These are phyloP conservation scores for Byssochlamys sp. DNA, from an alignment of 2,329 filamentous ascomycete species.

Conservation along the genomic window DNA sequence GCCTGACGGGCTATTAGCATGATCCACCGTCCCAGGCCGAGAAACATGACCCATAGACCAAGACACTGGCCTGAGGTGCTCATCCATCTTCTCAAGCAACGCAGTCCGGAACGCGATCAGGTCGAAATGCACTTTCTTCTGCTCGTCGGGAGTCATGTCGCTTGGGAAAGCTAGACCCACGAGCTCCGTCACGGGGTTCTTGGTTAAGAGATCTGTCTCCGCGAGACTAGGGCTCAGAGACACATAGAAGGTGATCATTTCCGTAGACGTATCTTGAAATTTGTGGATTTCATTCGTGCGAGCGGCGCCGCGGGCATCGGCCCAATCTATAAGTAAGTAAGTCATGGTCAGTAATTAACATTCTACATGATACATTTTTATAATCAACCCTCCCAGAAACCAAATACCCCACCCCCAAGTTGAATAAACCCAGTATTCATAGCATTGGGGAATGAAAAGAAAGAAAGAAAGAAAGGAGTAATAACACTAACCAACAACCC, in stretches of 20 bases:
- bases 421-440: not conserved
- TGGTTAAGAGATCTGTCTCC: slow-evolving; percentile 18
- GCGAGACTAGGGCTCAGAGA: slow-evolving; percentile 21
- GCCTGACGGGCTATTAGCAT: slow-evolving; percentile 29
- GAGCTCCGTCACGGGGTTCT: slow-evolving; percentile 43
- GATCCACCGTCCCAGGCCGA: slow-evolving; percentile 21
- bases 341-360: too few relatives aligned
- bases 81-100: slow-evolving; percentile 21
- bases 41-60: slow-evolving; percentile 30
- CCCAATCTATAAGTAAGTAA: slow-evolving; percentile 18
- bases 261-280: slow-evolving; percentile 15
- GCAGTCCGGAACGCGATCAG: slow-evolving; percentile 31
- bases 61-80: slow-evolving; percentile 16
- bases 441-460: too few relatives aligned
- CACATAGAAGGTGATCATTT: slow-evolving; percentile 18
- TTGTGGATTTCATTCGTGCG: slow-evolving; percentile 11
- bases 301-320: slow-evolving; percentile 19
- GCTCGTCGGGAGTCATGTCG: slow-evolving; percentile 19
- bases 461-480: not conserved
- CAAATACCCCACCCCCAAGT: not conserved
- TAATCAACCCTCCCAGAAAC: too few relatives aligned
- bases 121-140: slow-evolving; percentile 19
- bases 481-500: slow-evolving; percentile 26
- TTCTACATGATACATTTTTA: too few relatives aligned
- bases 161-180: slow-evolving; percentile 35